Evolutionary conservation across 768 basidiomycete genomes (phyloP).

Genomic region (Gloeophyllum trabeum): DNA sequence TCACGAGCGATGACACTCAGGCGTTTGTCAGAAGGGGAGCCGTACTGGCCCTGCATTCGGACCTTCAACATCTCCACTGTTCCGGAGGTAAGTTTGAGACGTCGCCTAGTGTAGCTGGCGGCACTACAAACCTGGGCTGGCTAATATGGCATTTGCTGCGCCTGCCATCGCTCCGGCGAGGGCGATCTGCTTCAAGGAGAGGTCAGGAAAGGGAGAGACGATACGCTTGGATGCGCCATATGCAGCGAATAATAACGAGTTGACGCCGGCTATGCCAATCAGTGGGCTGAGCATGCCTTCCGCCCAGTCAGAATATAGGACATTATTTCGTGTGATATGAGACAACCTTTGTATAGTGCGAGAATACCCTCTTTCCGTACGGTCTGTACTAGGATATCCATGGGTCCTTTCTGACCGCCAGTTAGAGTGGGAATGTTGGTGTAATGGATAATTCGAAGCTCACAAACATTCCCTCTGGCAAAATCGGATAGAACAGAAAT

Average conservation of each 20-base stretch:
- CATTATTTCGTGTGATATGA: too few relatives aligned
- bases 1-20: constrained; percentile 62
- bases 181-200: constrained; percentile 72
- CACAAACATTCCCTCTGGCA: constrained; percentile 78
- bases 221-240: constrained; percentile 76
- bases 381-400: constrained; percentile 83
- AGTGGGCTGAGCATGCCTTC: constrained; percentile 87
- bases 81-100: not conserved
- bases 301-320: not conserved
- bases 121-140: constrained; percentile 63
- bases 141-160: constrained; percentile 79
- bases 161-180: constrained; percentile 89
- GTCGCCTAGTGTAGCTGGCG: not conserved
- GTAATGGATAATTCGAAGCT: constrained; percentile 20
- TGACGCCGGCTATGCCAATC: constrained; percentile 89
- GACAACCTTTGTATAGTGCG: constrained; percentile 86
- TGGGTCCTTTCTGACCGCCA: constrained; percentile 67
- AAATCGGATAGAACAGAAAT: not conserved
- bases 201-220: constrained; percentile 81
- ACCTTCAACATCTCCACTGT: constrained; percentile 98
- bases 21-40: constrained; percentile 65
- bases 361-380: constrained; percentile 81
- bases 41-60: constrained; percentile 95
- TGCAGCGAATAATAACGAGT: constrained; percentile 88
- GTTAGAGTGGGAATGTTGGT: not conserved